Conservation (phyloP, 2,329 filamentous ascomycete genomes). For the Fusarium virguliforme region DNA sequence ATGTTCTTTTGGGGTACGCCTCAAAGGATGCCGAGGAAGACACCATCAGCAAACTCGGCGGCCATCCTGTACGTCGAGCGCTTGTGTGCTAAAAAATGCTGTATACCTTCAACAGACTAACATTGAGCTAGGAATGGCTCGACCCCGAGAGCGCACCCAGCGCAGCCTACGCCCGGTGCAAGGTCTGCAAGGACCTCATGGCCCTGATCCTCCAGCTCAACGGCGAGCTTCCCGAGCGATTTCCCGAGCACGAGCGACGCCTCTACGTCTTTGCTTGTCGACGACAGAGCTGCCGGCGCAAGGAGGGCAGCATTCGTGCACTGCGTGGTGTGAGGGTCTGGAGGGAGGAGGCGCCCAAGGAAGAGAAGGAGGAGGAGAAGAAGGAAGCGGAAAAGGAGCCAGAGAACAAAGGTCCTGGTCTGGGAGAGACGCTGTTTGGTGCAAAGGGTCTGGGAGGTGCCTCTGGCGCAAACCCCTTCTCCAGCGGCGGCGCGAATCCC, state of each 20-base stretch:
- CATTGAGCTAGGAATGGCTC: slow-evolving; percentile 80
- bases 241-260: slow-evolving; percentile 88
- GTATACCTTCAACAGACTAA: slow-evolving; percentile 39
- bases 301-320: slow-evolving; percentile 84
- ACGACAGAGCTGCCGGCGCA: slow-evolving; percentile 83
- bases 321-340: slow-evolving; percentile 78
- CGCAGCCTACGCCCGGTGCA: slow-evolving; percentile 85
- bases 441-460: slow-evolving; percentile 65
- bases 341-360: slow-evolving; percentile 55
- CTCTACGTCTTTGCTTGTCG: slow-evolving; percentile 90
- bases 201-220: slow-evolving; percentile 91
- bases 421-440: slow-evolving; percentile 82
- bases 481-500: slow-evolving; percentile 66
- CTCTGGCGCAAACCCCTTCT: slow-evolving; percentile 72
- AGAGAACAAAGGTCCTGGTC: slow-evolving; percentile 58
- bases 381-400: slow-evolving; percentile 56
- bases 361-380: slow-evolving; percentile 52
- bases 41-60: slow-evolving; percentile 89
- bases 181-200: slow-evolving; percentile 88
- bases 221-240: slow-evolving; percentile 88
- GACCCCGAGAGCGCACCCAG: slow-evolving; percentile 80
- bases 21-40: slow-evolving; percentile 86
- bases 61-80: slow-evolving; percentile 87
- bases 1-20: slow-evolving; percentile 91
- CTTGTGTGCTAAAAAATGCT: too few species aligned